Conservation (phyloP, 2,329 filamentous ascomycete species). For the Sporothrix variecibatus region DNA sequence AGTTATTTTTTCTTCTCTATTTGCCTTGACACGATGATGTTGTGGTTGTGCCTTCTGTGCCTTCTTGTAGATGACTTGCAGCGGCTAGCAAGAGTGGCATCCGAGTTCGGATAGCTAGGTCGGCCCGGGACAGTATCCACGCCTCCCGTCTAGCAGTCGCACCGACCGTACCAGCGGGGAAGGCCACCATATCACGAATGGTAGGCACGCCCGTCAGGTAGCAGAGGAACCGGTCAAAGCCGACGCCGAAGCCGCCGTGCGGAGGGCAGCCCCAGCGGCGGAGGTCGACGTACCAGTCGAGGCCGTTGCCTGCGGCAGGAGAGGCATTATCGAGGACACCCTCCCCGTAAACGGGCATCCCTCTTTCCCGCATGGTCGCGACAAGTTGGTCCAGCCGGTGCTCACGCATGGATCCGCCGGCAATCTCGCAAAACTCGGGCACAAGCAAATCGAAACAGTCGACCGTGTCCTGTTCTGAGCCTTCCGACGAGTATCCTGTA, state of each 20-base stretch:
- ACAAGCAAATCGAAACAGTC: constrained; percentile 91
- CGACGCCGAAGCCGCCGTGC: constrained; percentile 87
- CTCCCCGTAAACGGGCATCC: constrained; percentile 15
- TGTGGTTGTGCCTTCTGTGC: not conserved
- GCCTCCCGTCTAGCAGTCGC: constrained; percentile 52
- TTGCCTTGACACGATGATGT: not conserved
- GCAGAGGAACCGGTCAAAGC: constrained; percentile 82
- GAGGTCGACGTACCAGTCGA: constrained; percentile 88
- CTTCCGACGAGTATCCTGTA: not conserved
- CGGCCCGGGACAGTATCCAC: not conserved
- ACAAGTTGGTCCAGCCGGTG: constrained; percentile 48
- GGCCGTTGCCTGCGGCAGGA: constrained; percentile 35
- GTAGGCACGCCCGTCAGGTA: constrained; percentile 82
- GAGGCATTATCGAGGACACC: not conserved
- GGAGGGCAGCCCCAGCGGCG: constrained; percentile 88
- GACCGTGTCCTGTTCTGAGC: constrained; percentile 56
- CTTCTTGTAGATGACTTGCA: constrained; percentile 2
- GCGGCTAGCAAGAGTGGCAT: not conserved
- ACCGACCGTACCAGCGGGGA: constrained; percentile 71
- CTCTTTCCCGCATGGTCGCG: constrained; percentile 22
- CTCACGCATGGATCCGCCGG: constrained; percentile 87
- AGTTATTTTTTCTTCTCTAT: not conserved
- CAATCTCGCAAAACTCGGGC: constrained; percentile 82
- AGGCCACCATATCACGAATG: constrained; percentile 81
- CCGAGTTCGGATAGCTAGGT: not conserved